Evolutionary conservation across 202 grass and related monocot species (phyloP).

Genomic region (Digitaria exilis): DNA sequence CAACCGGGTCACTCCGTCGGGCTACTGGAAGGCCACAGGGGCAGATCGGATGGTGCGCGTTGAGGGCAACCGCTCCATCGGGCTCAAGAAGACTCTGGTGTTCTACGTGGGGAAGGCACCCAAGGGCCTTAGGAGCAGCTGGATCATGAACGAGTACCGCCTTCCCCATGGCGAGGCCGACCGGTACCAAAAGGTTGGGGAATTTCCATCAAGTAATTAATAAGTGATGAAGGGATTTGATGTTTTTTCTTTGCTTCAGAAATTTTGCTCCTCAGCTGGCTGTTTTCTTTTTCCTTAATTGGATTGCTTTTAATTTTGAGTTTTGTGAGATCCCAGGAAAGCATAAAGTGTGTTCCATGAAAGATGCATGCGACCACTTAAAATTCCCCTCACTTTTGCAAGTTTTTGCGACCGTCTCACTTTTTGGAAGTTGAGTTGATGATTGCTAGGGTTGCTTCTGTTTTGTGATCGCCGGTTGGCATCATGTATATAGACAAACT

Average conservation of each 20-base stretch:
- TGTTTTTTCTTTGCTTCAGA: background rate
- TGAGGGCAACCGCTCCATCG: constrained; percentile 62
- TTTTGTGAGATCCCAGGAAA: constrained; percentile 17
- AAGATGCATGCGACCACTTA: constrained; percentile 5
- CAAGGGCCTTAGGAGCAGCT: constrained; percentile 84
- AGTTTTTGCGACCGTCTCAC: too few relatives aligned
- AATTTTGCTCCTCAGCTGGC: background rate
- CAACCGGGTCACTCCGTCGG: constrained; percentile 87
- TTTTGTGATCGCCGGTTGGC: background rate
- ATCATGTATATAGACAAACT: constrained; percentile 26
- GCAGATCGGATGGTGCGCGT: constrained; percentile 75
- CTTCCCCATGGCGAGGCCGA: constrained; percentile 77
- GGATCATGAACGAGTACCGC: constrained; percentile 99
- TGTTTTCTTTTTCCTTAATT: background rate
- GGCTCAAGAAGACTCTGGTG: constrained; percentile 95
- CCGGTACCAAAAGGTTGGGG: constrained; percentile 65
- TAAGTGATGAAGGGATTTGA: background rate
- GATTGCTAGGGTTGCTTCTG: constrained; percentile 17
- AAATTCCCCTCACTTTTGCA: constrained; percentile 31
- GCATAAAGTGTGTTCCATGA: constrained; percentile 26
- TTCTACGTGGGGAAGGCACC: constrained; percentile 96
- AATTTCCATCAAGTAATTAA: background rate
- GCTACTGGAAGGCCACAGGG: constrained; percentile 96
- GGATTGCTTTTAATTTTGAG: constrained; percentile 3
- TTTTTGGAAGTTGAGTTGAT: constrained; percentile 19